Base-by-base conservation (phyloP, 1,284 basidiomycete genomes). In the Pisolithus thermaeus region DNA sequence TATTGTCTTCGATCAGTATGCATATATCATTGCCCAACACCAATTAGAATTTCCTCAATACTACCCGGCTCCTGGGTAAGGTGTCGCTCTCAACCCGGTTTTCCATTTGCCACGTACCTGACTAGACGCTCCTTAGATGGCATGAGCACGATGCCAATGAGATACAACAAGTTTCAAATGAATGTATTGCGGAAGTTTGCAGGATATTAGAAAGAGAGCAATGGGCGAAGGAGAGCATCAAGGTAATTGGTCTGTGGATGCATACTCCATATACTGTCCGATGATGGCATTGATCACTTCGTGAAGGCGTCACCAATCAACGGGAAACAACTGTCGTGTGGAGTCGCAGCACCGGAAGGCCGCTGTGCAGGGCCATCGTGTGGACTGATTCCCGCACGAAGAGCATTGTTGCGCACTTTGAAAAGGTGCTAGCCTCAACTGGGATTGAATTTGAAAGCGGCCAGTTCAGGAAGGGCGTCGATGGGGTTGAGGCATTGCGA, bases 361-460 rank as follows among this genome's bases (percentile, higher is more conserved):
- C 92, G 0, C 72, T 97, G 12, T 92, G 90, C 69, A 83, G 80
- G 56, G 92, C 94, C 44, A 94, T 99, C 59, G 96, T 97, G 28
- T 99, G 96, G 97, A 89, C 92, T 52, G 97, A 99, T 68, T 86
- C 87, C 8, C 83, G 97, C 45, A 98, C 92, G 49, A 90, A 90
- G 59, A 80, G 84, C 58, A 81, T 82, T 14, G 93, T 98, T 36
- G 81, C 83, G 7, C 80, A 88, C 60, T 90, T 83, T 56, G 83
- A 92, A 65, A 77, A 81, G 52, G 83, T 88, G 65, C 78, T 96
- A 42, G 72, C 80, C 51, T 76, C 80, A 25, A 77, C 79, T 18
- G 96, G 96, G 6, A 78, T 97, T 52, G 81, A 93, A 61, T 79
- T 92, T 50, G 64, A 73, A 28, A 70, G 76, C n/a, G 87, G 84